Evolutionary conservation across 2,329 filamentous ascomycete species (phyloP).

Genomic region (Ceratocystis cacaofunesta): DNA sequence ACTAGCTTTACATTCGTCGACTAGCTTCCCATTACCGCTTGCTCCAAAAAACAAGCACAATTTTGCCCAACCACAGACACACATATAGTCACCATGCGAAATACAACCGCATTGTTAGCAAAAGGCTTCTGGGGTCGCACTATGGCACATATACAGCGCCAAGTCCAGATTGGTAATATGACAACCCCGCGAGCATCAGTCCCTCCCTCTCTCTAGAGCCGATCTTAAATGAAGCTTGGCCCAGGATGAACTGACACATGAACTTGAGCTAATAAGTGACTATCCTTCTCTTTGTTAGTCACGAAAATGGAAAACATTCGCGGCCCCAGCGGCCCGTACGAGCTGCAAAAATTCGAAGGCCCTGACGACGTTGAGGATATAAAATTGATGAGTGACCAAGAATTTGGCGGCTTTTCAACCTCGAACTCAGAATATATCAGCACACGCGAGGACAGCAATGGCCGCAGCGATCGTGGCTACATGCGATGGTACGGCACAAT

Average conservation of each 20-base stretch:
- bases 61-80: slow-evolving; percentile 23
- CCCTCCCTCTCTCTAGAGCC: neutral
- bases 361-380: slow-evolving; percentile 34
- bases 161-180: slow-evolving; percentile 37
- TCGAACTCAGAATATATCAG: slow-evolving; percentile 52
- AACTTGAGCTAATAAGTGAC: neutral
- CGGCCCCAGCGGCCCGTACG: slow-evolving; percentile 46
- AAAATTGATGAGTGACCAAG: slow-evolving; percentile 73
- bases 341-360: slow-evolving; percentile 48
- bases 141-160: slow-evolving; percentile 43
- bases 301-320: slow-evolving; percentile 55
- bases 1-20: neutral
- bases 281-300: slow-evolving; percentile 29
- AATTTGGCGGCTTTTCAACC: slow-evolving; percentile 75
- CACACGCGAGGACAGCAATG: neutral
- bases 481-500: slow-evolving; percentile 77
- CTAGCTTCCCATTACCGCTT: neutral
- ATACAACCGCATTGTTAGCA: slow-evolving; percentile 26
- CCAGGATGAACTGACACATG: too few relatives aligned
- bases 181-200: slow-evolving; percentile 12
- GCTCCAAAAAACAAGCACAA: too few relatives aligned
- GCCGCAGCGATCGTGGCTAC: slow-evolving; percentile 29
- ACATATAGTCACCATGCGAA: slow-evolving; percentile 9
- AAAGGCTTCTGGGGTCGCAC: slow-evolving; percentile 45
- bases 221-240: neutral